A percentile compares a stretch with the other conserved stretches of the same genome.
Conservation (phyloP, 1,284 basidiomycete species). For the Caloboletus firmus region DNA sequence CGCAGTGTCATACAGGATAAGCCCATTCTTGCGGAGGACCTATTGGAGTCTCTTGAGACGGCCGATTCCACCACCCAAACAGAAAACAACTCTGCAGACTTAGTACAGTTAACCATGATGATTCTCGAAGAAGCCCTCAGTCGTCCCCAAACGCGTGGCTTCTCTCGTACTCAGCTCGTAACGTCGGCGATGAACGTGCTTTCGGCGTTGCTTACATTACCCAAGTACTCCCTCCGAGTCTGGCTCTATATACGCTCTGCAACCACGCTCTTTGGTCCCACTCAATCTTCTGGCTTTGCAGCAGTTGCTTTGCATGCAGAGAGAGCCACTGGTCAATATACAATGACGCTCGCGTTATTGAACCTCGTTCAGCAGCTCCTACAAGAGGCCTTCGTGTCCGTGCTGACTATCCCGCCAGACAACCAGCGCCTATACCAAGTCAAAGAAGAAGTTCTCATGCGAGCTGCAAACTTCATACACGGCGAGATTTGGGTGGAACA, state of each 20-base stretch:
- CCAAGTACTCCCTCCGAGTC: slow-evolving; percentile 72
- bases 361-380: slow-evolving; percentile 77
- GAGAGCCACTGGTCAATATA: slow-evolving; percentile 70
- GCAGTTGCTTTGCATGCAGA: slow-evolving; percentile 72
- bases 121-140: slow-evolving; percentile 82
- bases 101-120: slow-evolving; percentile 78
- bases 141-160: slow-evolving; percentile 48
- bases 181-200: slow-evolving; percentile 79
- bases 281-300: slow-evolving; percentile 52
- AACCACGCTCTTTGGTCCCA: slow-evolving; percentile 68
- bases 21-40: slow-evolving; percentile 56
- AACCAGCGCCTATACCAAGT: slow-evolving; percentile 62
- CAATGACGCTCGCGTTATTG: slow-evolving; percentile 76
- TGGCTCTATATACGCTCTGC: slow-evolving; percentile 87
- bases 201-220: slow-evolving; percentile 73
- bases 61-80: slow-evolving; percentile 14
- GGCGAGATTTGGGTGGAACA: slow-evolving; percentile 86
- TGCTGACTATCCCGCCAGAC: slow-evolving; percentile 51
- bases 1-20: slow-evolving; percentile 74
- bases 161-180: slow-evolving; percentile 63
- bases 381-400: slow-evolving; percentile 65
- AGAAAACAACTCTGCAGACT: slow-evolving; percentile 41
- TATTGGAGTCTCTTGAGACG: slow-evolving; percentile 67
- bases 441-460: slow-evolving; percentile 80
- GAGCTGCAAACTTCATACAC: slow-evolving; percentile 75